These are phyloP conservation scores for Teratosphaeriaceae sp. DNA, from an alignment of 2,329 filamentous ascomycete genomes.

Conservation along the genomic window DNA sequence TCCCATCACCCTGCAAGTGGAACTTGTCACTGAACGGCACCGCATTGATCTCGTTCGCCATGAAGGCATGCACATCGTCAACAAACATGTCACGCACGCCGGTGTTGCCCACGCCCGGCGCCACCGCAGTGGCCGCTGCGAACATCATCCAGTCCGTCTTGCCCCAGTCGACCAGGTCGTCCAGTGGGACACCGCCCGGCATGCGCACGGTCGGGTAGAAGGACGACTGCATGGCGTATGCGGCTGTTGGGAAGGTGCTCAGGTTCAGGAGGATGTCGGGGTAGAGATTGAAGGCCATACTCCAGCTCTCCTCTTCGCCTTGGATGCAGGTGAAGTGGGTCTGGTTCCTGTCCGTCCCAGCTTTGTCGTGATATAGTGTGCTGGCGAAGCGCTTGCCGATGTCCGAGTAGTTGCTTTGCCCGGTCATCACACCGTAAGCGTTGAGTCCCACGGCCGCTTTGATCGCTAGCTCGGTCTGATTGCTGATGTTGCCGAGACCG, in stretches of 20 bases:
- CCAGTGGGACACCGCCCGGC: conserved; percentile 44
- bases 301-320: conserved; percentile 24
- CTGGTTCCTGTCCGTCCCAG: conserved; percentile 35
- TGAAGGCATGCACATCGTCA: conserved; percentile 34
- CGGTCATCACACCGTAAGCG: conserved; percentile 37
- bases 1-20: conserved; percentile 28
- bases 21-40: conserved; percentile 41
- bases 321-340: conserved; percentile 44
- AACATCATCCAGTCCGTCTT: conserved; percentile 44
- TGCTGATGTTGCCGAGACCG: conserved; percentile 33
- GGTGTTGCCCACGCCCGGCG: conserved; percentile 26
- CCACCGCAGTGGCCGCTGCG: conserved; percentile 32
- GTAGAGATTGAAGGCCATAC: conserved; percentile 48
- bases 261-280: conserved; percentile 41
- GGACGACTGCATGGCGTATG: conserved; percentile 45
- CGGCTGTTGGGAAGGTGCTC: conserved; percentile 39
- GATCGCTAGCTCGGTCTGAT: conserved; percentile 43
- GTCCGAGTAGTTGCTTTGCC: conserved; percentile 30
- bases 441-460: conserved; percentile 43
- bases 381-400: conserved; percentile 31
- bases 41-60: conserved; percentile 37
- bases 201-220: conserved; percentile 44
- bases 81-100: conserved; percentile 43
- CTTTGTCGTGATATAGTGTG: conserved; percentile 37
- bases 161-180: conserved; percentile 33